Conservation (phyloP, 176 grass and related monocot species). For the Rhynchospora breviuscula region DNA sequence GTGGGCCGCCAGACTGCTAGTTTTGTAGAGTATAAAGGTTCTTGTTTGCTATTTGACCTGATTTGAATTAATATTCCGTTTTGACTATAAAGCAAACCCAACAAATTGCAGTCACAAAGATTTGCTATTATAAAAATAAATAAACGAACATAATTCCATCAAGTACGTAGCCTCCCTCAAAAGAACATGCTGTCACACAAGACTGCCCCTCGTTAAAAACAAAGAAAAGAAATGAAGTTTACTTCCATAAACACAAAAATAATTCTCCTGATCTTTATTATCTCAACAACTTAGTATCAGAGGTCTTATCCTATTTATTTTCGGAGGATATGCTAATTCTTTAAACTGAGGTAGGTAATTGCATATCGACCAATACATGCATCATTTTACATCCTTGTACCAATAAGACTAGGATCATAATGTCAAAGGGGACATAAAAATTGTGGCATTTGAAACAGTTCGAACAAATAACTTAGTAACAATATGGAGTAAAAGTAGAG, state of each 20-base stretch:
- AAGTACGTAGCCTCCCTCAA: conserved; percentile 52
- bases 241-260: too few relatives aligned
- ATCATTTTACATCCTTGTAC: not conserved
- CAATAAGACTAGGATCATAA: not conserved
- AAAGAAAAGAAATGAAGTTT: not conserved
- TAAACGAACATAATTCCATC: not conserved
- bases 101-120: too few relatives aligned
- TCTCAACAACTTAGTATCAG: too few relatives aligned
- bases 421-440: not conserved
- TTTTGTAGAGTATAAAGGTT: too few relatives aligned
- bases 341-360: too few relatives aligned
- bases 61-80: too few relatives aligned
- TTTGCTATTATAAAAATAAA: not conserved
- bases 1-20: too few relatives aligned
- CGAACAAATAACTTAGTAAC: not conserved
- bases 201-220: conserved; percentile 45
- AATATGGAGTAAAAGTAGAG: conserved; percentile 49
- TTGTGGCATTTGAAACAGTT: not conserved
- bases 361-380: too few relatives aligned
- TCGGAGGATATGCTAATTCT: not conserved
- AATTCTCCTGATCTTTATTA: too few relatives aligned
- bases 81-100: too few relatives aligned
- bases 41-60: too few relatives aligned
- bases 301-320: not conserved
- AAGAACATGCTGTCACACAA: conserved; percentile 41